phyloP scores from a whole-genome alignment of 2,329 filamentous ascomycete genomes.

The Apiospora malaysiana region DNA sequence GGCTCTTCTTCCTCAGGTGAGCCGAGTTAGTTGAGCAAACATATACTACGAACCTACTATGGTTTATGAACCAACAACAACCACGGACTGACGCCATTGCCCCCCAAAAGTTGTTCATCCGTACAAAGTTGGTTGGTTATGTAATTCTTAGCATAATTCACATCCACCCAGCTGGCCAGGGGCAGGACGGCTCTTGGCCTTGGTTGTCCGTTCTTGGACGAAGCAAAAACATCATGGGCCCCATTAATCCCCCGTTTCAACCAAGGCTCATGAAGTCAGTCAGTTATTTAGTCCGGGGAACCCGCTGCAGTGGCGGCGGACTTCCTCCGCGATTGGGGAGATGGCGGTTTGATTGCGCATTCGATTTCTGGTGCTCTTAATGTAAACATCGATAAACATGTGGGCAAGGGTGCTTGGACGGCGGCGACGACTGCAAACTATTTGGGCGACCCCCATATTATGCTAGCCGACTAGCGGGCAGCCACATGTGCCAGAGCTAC shows the following conservation, averaged over 20 bases:
- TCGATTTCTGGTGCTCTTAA: not conserved
- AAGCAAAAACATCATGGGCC: constrained; percentile 3
- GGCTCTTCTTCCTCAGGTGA: constrained; percentile 6
- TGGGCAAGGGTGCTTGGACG: not conserved
- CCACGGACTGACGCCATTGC: constrained; percentile 6
- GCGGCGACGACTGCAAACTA: not conserved
- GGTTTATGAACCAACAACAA: not conserved
- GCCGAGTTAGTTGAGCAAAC: constrained; percentile 16
- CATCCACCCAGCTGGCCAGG: not conserved
- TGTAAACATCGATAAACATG: constrained; percentile 10
- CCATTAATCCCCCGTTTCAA: constrained; percentile 16
- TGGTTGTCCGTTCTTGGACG: not conserved
- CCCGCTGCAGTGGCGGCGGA: not conserved
- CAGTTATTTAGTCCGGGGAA: constrained; percentile 3
- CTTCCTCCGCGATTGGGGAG: not conserved
- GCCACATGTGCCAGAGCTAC: constrained; percentile 8
- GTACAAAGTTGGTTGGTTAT: not conserved
- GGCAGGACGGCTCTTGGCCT: not conserved
- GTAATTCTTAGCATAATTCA: not conserved
- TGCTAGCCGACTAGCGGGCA: constrained; percentile 1
- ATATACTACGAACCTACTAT: not conserved
- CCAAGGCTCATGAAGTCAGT: not conserved
- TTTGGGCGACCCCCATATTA: constrained; percentile 2
- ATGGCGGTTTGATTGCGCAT: not conserved
- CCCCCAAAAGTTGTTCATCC: not conserved